Evolutionary conservation across 306 rosid species (phyloP).

Genomic region (Echinosophora koreensis): DNA sequence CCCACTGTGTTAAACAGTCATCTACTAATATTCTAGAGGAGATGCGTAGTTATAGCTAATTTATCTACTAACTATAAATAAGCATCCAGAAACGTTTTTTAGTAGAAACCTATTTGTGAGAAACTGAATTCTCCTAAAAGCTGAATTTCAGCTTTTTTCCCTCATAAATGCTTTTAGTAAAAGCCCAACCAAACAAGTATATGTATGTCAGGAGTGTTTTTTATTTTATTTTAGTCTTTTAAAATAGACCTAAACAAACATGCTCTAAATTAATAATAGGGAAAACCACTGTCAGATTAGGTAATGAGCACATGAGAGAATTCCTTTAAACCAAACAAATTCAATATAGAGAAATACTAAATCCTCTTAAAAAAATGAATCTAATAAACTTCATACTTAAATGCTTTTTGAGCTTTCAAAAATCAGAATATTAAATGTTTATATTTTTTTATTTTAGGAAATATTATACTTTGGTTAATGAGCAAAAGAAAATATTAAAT

Average conservation of each 20-base stretch:
- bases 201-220: no score
- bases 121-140: no score
- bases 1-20: neutral
- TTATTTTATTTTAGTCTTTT: no score
- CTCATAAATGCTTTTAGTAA: no score
- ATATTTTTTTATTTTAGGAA: no score
- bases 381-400: neutral
- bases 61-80: no score
- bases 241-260: no score
- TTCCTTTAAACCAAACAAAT: constrained; percentile 33
- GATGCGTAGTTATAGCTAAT: neutral
- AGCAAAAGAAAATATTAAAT: constrained; percentile 26
- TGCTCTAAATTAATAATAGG: neutral
- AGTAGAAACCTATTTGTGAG: no score
- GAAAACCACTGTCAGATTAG: constrained; percentile 25
- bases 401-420: neutral
- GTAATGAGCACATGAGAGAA: constrained; percentile 38
- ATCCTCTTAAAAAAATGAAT: neutral
- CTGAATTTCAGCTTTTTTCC: no score
- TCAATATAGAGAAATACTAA: constrained; percentile 3
- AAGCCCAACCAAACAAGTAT: no score
- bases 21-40: neutral
- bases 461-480: constrained; percentile 12
- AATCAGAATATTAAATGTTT: neutral
- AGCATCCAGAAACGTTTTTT: no score